Evolutionary conservation across 192 early-diverging fungal species (phyloP).

Genomic region (Backusella parvicylindrica): DNA sequence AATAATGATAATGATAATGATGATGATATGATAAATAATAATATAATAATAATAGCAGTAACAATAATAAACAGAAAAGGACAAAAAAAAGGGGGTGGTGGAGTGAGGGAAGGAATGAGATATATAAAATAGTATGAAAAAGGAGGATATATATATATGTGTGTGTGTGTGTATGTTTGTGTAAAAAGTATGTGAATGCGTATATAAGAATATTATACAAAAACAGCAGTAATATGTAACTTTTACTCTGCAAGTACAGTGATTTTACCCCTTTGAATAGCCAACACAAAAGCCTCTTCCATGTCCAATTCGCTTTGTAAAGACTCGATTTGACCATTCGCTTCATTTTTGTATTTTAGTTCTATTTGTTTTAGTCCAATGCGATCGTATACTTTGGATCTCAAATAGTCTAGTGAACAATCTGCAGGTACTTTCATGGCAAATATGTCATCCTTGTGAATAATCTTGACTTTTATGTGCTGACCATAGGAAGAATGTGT

Average conservation of each 20-base stretch:
- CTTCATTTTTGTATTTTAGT: conserved; percentile 41
- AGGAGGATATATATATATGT: not conserved
- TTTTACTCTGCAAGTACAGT: conserved; percentile 23
- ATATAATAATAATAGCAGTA: not conserved
- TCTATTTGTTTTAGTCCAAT: conserved; percentile 24
- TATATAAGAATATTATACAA: not conserved
- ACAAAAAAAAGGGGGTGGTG: not conserved
- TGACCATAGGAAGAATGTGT: conserved; percentile 1
- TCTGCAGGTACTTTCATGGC: conserved; percentile 59
- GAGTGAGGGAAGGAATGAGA: not conserved
- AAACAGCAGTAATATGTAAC: not conserved
- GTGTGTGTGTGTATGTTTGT: not conserved
- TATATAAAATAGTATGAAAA: not conserved
- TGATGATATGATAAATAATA: not conserved
- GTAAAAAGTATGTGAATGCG: too few relatives aligned
- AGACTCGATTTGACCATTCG: conserved; percentile 9
- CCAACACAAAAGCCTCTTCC: conserved; percentile 39
- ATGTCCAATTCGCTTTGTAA: conserved; percentile 38
- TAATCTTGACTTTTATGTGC: conserved; percentile 62
- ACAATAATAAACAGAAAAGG: not conserved
- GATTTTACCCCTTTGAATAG: conserved; percentile 39
- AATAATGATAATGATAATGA: not conserved
- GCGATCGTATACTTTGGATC: conserved; percentile 53
- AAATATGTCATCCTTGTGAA: conserved; percentile 59
- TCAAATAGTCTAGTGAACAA: conserved; percentile 46